Evolutionary conservation across 805 yeast genomes (phyloP).

Genomic region (Zygoascus bituminiphila): DNA sequence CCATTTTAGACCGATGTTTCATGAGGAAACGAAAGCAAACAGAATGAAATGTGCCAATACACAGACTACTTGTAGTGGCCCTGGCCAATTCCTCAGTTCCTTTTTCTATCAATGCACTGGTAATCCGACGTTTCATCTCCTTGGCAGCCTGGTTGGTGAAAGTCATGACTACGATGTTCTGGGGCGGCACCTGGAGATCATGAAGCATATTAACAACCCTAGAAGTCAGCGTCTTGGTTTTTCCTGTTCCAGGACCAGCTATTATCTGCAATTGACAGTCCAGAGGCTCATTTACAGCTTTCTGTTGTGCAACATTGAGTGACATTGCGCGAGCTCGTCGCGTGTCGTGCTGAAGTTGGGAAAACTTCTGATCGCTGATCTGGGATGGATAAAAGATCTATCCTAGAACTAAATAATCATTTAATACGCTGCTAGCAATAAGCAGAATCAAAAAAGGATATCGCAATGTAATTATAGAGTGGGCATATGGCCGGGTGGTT

Average conservation of each 20-base stretch:
- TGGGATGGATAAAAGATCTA: too few species aligned
- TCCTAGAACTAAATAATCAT: too few species aligned
- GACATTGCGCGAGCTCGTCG: background rate
- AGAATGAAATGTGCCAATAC: slow-evolving; percentile 88
- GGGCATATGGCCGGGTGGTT: too few species aligned
- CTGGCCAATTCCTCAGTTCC: slow-evolving; percentile 18
- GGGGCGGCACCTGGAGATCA: slow-evolving; percentile 46
- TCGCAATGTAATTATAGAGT: too few species aligned
- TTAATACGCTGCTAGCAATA: too few species aligned
- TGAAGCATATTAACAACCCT: slow-evolving; percentile 66
- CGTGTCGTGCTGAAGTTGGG: too few species aligned
- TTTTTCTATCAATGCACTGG: slow-evolving; percentile 14
- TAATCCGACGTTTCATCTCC: slow-evolving; percentile 67
- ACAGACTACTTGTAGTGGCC: slow-evolving; percentile 30
- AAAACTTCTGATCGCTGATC: too few species aligned
- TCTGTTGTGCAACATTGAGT: slow-evolving; percentile 36
- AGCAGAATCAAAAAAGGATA: too few species aligned
- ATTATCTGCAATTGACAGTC: slow-evolving; percentile 41
- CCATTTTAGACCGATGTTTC: slow-evolving; percentile 45
- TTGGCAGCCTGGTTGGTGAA: slow-evolving; percentile 89
- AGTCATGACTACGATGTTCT: slow-evolving; percentile 71
- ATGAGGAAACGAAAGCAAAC: slow-evolving; percentile 57
- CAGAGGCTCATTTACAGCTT: slow-evolving; percentile 38
- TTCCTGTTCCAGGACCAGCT: slow-evolving; percentile 64
- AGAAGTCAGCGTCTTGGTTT: slow-evolving; percentile 74